Percentiles rank a stretch among this genome's conserved stretches.
These are phyloP conservation scores for Phylloporus arenicola DNA, from an alignment of 768 basidiomycete genomes.

Conservation along the genomic window DNA sequence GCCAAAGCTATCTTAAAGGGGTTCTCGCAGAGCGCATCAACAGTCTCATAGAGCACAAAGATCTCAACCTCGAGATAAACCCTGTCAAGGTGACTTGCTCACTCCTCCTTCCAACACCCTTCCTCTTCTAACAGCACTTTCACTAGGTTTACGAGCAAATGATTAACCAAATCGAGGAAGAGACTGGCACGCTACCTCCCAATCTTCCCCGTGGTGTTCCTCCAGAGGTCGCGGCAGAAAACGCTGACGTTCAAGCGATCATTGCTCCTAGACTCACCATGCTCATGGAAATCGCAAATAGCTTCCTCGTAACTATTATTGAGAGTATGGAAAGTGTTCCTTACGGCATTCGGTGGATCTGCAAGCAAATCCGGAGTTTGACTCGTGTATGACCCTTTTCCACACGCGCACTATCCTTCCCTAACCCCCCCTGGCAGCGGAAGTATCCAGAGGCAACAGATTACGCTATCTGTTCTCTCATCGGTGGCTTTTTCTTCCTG, in stretches of 20 bases:
- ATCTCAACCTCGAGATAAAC: conserved; percentile 98
- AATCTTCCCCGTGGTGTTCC: conserved; percentile 91
- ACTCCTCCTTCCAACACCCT: background rate
- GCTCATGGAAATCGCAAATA: conserved; percentile 99
- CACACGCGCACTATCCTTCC: background rate
- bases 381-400: conserved; percentile 62
- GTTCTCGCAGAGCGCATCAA: conserved; percentile 98
- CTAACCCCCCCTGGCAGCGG: conserved; percentile 47
- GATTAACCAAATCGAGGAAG: conserved; percentile 98
- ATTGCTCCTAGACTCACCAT: conserved; percentile 95
- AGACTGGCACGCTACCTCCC: conserved; percentile 85
- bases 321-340: conserved; percentile 98
- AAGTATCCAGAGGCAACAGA: conserved; percentile 99
- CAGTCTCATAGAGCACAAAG: conserved; percentile 98
- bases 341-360: conserved; percentile 99
- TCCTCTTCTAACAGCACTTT: background rate
- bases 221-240: conserved; percentile 91
- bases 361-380: conserved; percentile 96
- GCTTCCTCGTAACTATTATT: conserved; percentile 95
- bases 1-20: conserved; percentile 96
- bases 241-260: conserved; percentile 94
- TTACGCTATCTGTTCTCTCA: conserved; percentile 96
- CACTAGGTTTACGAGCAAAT: conserved; percentile 97
- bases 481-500: conserved; percentile 99
- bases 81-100: conserved; percentile 75